These are phyloP conservation scores for Ampelomyces quisqualis DNA, from an alignment of 2,329 filamentous ascomycete species.

Conservation along the genomic window DNA sequence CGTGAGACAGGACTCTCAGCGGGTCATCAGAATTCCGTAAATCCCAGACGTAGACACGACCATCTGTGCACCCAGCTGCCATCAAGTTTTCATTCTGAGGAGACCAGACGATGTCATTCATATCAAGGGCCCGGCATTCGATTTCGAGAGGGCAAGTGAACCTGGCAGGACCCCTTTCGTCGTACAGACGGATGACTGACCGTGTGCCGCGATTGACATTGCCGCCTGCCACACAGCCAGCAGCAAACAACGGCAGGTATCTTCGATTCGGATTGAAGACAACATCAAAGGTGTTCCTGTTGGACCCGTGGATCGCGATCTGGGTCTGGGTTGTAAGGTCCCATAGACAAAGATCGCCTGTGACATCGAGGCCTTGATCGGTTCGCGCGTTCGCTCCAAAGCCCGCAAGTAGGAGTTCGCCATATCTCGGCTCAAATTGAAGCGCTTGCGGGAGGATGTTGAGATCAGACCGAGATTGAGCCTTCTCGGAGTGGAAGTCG, in stretches of 20 bases:
- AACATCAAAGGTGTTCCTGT: constrained; percentile 59
- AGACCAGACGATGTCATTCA: constrained; percentile 61
- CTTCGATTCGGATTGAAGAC: constrained; percentile 54
- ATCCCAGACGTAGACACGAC: constrained; percentile 63
- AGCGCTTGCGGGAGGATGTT: constrained; percentile 36
- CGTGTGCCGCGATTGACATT: constrained; percentile 45
- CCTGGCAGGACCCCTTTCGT: constrained; percentile 35
- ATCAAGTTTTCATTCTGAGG: constrained; percentile 54
- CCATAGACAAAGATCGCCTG: constrained; percentile 59
- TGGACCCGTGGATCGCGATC: constrained; percentile 49
- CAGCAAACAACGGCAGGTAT: constrained; percentile 51
- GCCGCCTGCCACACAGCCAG: constrained; percentile 50
- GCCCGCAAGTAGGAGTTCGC: constrained; percentile 55
- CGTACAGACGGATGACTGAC: constrained; percentile 57
- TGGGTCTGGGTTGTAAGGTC: constrained; percentile 47
- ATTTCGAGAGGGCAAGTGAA: constrained; percentile 47
- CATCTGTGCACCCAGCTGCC: constrained; percentile 62
- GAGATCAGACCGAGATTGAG: constrained; percentile 26
- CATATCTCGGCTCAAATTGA: constrained; percentile 32
- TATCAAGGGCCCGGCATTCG: constrained; percentile 60
- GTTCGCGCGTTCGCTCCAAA: constrained; percentile 48
- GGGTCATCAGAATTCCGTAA: constrained; percentile 48
- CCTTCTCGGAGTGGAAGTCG: constrained; percentile 37
- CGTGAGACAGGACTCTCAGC: constrained; percentile 55
- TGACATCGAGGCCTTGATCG: constrained; percentile 39